Conservation (phyloP, 2,329 filamentous ascomycete genomes). For the Thelonectria discophora region DNA sequence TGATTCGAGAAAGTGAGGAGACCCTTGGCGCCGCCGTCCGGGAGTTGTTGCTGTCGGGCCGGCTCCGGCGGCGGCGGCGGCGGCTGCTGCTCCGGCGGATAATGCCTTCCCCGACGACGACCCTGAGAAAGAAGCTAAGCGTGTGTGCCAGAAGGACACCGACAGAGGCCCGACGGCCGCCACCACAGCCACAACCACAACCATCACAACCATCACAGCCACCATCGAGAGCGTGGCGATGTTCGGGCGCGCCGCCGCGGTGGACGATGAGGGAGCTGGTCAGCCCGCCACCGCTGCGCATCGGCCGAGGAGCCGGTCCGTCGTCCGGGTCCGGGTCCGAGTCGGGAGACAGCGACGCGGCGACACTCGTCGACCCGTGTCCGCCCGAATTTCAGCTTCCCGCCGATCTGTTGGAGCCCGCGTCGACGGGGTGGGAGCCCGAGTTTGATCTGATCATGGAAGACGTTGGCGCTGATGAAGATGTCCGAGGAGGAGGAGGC, state of each 20-base stretch:
- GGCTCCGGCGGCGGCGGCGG: neutral
- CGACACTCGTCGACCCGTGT: constrained; percentile 22
- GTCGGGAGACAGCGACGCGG: constrained; percentile 18
- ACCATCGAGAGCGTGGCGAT: constrained; percentile 11
- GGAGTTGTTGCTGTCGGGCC: constrained; percentile 11
- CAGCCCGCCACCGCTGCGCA: constrained; percentile 4
- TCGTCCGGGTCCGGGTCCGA: neutral
- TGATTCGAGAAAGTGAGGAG: constrained; percentile 32
- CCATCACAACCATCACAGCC: too few relatives aligned
- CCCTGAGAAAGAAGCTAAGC: constrained; percentile 12
- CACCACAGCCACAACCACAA: too few relatives aligned
- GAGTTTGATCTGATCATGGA: constrained; percentile 10
- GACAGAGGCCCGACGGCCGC: constrained; percentile 6
- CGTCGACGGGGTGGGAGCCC: constrained; percentile 26
- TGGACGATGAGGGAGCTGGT: constrained; percentile 28
- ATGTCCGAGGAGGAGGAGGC: neutral
- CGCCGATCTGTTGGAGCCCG: constrained; percentile 26
- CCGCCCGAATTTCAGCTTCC: constrained; percentile 28
- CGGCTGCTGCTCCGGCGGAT: neutral
- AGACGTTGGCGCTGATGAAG: neutral
- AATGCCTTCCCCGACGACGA: neutral
- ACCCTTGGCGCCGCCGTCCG: constrained; percentile 23
- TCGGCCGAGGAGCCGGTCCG: neutral
- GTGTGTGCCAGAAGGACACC: constrained; percentile 4
- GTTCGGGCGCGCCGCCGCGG: constrained; percentile 26